phyloP scores from a whole-genome alignment of 495 filamentous ascomycete genomes.

The Penicillium psychrofluorescens region DNA sequence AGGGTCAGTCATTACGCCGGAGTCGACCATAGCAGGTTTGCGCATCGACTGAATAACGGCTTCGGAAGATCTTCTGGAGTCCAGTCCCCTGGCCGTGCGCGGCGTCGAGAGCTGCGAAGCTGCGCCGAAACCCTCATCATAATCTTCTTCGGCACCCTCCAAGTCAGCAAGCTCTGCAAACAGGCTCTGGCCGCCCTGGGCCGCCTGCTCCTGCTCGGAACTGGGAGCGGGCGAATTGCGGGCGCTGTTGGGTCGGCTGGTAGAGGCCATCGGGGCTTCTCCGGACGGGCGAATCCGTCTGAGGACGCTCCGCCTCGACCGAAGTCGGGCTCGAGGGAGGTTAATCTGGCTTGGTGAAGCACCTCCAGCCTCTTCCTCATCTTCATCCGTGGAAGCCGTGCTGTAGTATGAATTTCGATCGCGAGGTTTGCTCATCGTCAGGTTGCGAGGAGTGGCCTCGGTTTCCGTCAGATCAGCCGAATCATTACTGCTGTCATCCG shows the following conservation, averaged over 20 bases:
- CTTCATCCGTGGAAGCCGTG: constrained; percentile 83
- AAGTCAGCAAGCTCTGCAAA: constrained; percentile 85
- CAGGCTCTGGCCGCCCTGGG: constrained; percentile 65
- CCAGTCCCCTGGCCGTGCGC: constrained; percentile 29
- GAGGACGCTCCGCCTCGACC: constrained; percentile 54
- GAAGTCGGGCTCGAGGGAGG: constrained; percentile 62
- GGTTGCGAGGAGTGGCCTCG: constrained; percentile 48
- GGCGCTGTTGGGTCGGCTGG: constrained; percentile 41
- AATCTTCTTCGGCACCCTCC: constrained; percentile 55
- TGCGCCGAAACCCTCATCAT: constrained; percentile 44
- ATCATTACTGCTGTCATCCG: constrained; percentile 60
- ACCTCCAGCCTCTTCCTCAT: constrained; percentile 51
- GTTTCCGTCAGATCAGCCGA: constrained; percentile 80
- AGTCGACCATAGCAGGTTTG: constrained; percentile 62
- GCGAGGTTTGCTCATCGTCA: constrained; percentile 39
- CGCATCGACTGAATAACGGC: constrained; percentile 16
- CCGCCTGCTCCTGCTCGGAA: constrained; percentile 37
- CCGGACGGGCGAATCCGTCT: constrained; percentile 59
- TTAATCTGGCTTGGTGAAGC: constrained; percentile 57
- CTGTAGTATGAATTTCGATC: constrained; percentile 69
- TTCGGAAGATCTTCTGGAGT: constrained; percentile 34
- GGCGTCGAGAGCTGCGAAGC: constrained; percentile 49
- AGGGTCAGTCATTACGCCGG: constrained; percentile 83
- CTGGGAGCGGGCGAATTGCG: constrained; percentile 44
- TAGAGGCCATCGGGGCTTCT: constrained; percentile 50